Conservation (phyloP, 495 filamentous ascomycete species). For the Talaromyces wortmannii region DNA sequence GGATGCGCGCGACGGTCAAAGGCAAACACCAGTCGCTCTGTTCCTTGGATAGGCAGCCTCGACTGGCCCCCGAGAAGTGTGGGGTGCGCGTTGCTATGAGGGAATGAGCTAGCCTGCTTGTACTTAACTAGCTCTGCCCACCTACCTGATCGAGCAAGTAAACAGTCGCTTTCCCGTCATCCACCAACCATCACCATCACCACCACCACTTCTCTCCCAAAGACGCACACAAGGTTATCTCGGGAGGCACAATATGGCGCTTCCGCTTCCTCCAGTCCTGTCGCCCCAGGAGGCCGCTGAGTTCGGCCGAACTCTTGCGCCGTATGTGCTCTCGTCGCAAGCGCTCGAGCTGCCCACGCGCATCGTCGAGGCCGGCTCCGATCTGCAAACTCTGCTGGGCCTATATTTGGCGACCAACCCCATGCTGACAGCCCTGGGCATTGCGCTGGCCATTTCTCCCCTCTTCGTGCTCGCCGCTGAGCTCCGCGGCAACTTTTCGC, state of each 20-base stretch:
- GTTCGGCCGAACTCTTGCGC: conserved; percentile 59
- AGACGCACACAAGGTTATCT: no score
- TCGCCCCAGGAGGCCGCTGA: conserved; percentile 65
- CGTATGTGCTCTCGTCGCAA: conserved; percentile 64
- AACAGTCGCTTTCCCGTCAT: neutral
- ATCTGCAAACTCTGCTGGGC: conserved; percentile 46
- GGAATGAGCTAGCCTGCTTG: neutral
- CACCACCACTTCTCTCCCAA: no score
- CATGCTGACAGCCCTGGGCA: conserved; percentile 64
- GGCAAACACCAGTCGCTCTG: no score
- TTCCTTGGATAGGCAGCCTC: no score
- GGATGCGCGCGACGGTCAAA: no score
- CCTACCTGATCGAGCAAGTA: neutral
- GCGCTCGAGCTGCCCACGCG: conserved; percentile 62
- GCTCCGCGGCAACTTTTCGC: conserved; percentile 86
- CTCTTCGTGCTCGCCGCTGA: conserved; percentile 71
- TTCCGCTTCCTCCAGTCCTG: conserved; percentile 59
- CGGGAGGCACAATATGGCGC: conserved; percentile 39
- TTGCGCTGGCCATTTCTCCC: conserved; percentile 59
- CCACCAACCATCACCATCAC: no score
- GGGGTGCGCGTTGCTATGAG: no score
- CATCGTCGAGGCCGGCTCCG: conserved; percentile 49
- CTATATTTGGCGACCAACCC: conserved; percentile 89
- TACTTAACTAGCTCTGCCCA: conserved; percentile 12
- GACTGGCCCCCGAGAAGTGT: no score